Evolutionary conservation across 495 filamentous ascomycete species (phyloP).

Genomic region (Saxophila tyrrhenica): DNA sequence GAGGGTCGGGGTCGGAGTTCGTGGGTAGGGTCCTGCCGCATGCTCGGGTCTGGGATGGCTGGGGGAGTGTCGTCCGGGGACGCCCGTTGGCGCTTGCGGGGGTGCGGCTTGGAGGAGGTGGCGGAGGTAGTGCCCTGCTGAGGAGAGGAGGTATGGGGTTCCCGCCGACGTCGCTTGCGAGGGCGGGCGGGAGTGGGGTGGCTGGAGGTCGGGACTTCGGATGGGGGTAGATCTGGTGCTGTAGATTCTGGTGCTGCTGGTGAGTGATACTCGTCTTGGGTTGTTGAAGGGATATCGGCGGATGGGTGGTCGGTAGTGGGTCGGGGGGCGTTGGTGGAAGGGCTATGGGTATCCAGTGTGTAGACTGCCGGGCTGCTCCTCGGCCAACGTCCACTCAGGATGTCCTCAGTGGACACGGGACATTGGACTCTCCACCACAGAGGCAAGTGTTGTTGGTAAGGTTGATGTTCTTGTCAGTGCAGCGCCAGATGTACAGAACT

Average conservation of each 20-base stretch:
- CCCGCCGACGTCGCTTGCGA: conserved; percentile 25
- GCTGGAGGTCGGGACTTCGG: conserved; percentile 12
- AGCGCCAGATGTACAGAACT: no score
- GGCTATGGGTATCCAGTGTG: conserved; percentile 55
- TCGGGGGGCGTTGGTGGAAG: conserved; percentile 39
- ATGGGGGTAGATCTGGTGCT: conserved; percentile 21
- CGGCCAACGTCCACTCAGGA: not conserved
- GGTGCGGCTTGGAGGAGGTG: conserved; percentile 34
- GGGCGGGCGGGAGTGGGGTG: conserved; percentile 8
- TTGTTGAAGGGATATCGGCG: conserved; percentile 23
- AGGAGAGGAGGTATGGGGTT: conserved; percentile 11
- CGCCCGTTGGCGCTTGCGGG: conserved; percentile 47
- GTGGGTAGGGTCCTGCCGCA: conserved; percentile 46
- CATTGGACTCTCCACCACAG: not conserved
- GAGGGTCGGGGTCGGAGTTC: conserved; percentile 39
- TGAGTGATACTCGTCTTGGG: conserved; percentile 20
- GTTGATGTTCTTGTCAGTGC: no score
- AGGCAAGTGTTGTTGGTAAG: not conserved
- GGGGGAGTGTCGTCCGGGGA: conserved; percentile 22
- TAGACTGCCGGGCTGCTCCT: conserved; percentile 19
- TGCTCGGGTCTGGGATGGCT: conserved; percentile 33
- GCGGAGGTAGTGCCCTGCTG: conserved; percentile 29
- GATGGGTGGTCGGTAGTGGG: conserved; percentile 49
- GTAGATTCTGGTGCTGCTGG: conserved; percentile 24
- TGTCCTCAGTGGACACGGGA: not conserved